Conservation (phyloP, 2,329 filamentous ascomycete species). For the Aspergillus nomiae region DNA sequence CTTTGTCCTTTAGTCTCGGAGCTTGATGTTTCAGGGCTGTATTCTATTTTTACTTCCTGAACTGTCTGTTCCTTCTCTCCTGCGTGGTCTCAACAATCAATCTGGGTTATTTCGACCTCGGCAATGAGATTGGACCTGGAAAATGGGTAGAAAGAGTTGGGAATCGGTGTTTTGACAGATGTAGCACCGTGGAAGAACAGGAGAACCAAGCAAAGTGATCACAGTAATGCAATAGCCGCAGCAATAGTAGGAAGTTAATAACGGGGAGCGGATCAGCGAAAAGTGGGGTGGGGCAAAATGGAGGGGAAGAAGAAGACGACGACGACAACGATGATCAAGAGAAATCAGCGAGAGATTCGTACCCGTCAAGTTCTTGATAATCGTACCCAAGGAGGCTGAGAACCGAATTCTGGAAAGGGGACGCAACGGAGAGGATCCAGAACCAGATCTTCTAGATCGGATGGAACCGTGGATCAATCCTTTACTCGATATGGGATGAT, state of each 20-base stretch:
- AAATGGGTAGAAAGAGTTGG: neutral
- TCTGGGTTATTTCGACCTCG: neutral
- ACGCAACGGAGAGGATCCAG: slow-evolving; percentile 3
- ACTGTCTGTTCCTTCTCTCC: neutral
- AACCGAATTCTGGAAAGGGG: neutral
- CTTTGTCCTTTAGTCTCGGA: neutral
- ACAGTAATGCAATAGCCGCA: slow-evolving; percentile 1
- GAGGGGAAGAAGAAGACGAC: slow-evolving; percentile 11
- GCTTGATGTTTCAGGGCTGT: slow-evolving; percentile 17
- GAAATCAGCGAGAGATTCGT: neutral
- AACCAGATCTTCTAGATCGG: slow-evolving; percentile 9
- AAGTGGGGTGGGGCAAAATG: slow-evolving; percentile 20
- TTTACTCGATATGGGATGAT: slow-evolving; percentile 2
- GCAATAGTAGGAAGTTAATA: slow-evolving; percentile 22
- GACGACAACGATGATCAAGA: neutral
- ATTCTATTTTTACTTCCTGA: slow-evolving; percentile 19
- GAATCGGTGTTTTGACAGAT: neutral
- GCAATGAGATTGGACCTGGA: neutral
- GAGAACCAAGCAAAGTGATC: neutral
- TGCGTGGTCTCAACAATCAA: neutral
- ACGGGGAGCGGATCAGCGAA: slow-evolving; percentile 21
- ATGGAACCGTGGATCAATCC: slow-evolving; percentile 3
- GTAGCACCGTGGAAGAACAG: neutral
- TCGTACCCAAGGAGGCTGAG: neutral
- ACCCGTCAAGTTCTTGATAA: neutral